Evolutionary conservation across 495 filamentous ascomycete species (phyloP).

Genomic region (Xylaria sp.): DNA sequence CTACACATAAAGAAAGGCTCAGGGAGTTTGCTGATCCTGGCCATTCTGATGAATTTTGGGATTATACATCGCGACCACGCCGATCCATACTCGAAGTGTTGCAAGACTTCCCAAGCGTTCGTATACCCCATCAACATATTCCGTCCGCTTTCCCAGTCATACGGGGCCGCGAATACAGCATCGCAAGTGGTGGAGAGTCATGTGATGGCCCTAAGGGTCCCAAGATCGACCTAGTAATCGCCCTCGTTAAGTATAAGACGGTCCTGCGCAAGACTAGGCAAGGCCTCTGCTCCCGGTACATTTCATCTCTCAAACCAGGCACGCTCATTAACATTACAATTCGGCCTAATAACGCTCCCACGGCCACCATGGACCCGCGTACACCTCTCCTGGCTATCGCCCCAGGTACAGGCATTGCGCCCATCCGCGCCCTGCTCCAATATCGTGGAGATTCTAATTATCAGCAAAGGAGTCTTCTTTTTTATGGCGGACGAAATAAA

Average conservation of each 20-base stretch:
- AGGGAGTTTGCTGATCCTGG: constrained; percentile 78
- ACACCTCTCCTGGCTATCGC: constrained; percentile 79
- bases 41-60: constrained; percentile 88
- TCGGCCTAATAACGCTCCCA: constrained; percentile 30
- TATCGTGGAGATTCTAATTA: background rate
- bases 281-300: constrained; percentile 89
- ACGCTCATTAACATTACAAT: constrained; percentile 66
- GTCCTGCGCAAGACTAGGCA: constrained; percentile 84
- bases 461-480: constrained; percentile 54
- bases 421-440: constrained; percentile 70
- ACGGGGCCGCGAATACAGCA: constrained; percentile 83
- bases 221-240: constrained; percentile 78
- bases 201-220: constrained; percentile 30
- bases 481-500: constrained; percentile 82
- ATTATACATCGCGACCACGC: constrained; percentile 92
- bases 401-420: constrained; percentile 90
- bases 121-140: constrained; percentile 76
- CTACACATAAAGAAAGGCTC: constrained; percentile 79
- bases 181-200: constrained; percentile 71
- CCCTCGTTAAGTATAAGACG: constrained; percentile 91
- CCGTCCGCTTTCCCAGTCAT: constrained; percentile 76
- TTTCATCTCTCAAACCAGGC: constrained; percentile 66
- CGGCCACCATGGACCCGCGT: constrained; percentile 2
- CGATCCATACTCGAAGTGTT: constrained; percentile 91
- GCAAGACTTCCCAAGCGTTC: constrained; percentile 85